These are phyloP conservation scores for Hymenoscyphus linearis DNA, from an alignment of 2,329 filamentous ascomycete genomes.

Conservation along the genomic window DNA sequence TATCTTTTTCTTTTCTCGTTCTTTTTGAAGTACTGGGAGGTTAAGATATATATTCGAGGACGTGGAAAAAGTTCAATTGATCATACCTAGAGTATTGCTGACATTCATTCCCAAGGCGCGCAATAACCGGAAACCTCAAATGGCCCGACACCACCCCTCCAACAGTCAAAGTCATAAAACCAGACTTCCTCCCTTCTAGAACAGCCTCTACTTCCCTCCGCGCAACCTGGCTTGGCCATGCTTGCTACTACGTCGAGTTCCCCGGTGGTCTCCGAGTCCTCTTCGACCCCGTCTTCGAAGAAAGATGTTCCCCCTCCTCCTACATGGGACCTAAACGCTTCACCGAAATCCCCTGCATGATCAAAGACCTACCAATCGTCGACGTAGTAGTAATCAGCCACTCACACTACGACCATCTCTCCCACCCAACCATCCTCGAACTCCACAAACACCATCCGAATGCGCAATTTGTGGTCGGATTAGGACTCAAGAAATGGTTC, in stretches of 20 bases:
- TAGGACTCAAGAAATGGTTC: constrained; percentile 82
- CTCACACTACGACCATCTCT: constrained; percentile 83
- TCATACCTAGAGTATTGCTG: neutral
- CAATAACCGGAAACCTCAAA: constrained; percentile 22
- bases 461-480: constrained; percentile 80
- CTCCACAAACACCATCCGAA: constrained; percentile 66
- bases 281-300: constrained; percentile 90
- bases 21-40: neutral
- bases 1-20: neutral
- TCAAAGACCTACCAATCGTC: constrained; percentile 71
- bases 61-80: neutral
- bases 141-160: constrained; percentile 56
- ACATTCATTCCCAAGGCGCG: constrained; percentile 12
- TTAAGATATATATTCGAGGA: neutral
- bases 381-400: constrained; percentile 71
- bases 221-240: constrained; percentile 91
- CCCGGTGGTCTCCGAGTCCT: constrained; percentile 79
- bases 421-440: constrained; percentile 65
- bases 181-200: constrained; percentile 52
- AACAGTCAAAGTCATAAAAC: constrained; percentile 54
- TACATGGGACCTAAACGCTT: constrained; percentile 71
- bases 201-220: constrained; percentile 54
- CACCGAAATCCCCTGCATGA: constrained; percentile 69
- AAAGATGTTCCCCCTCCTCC: constrained; percentile 73
- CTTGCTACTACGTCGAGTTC: constrained; percentile 90